Evolutionary conservation across 805 yeast species (phyloP).

Genomic region (Kodamaea hsintzibuensis): DNA sequence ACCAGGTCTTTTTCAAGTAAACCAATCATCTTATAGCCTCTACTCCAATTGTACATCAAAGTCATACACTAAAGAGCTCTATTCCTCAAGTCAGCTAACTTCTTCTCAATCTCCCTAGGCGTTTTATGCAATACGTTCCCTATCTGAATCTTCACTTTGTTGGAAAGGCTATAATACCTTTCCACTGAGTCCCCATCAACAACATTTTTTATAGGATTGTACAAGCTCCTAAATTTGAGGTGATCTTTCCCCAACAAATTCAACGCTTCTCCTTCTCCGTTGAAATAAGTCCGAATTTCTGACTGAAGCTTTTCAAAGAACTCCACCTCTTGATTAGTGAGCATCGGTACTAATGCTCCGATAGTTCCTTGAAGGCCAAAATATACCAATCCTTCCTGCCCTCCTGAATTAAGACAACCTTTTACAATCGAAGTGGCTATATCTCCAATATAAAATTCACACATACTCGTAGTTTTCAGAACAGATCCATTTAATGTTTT

Average conservation of each 20-base stretch:
- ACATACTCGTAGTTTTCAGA: constrained; percentile 48
- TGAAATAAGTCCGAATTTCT: constrained; percentile 33
- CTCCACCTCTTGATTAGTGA: constrained; percentile 59
- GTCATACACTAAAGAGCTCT: constrained; percentile 19
- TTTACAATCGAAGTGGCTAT: constrained; percentile 61
- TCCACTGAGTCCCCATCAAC: constrained; percentile 91
- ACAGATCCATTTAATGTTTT: constrained; percentile 51
- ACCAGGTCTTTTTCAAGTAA: too few species aligned
- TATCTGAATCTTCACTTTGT: constrained; percentile 35
- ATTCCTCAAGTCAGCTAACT: constrained; percentile 52
- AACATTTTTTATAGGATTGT: constrained; percentile 73
- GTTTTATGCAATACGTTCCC: constrained; percentile 46
- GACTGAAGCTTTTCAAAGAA: constrained; percentile 58
- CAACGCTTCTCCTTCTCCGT: constrained; percentile 20
- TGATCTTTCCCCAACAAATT: constrained; percentile 68
- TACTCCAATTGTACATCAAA: not conserved
- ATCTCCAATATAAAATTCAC: constrained; percentile 70
- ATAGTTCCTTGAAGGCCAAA: constrained; percentile 81
- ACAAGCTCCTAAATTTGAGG: constrained; percentile 69
- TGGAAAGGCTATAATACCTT: constrained; percentile 40
- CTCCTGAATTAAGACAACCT: constrained; percentile 59
- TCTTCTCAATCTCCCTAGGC: constrained; percentile 50
- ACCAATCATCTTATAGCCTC: too few species aligned
- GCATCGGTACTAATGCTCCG: constrained; percentile 71
- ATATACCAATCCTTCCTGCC: constrained; percentile 65